Evolutionary conservation across 441 rosid species (phyloP), one percentile per base, ranked within the genome.

Genomic region (Capsella rubella): DNA sequence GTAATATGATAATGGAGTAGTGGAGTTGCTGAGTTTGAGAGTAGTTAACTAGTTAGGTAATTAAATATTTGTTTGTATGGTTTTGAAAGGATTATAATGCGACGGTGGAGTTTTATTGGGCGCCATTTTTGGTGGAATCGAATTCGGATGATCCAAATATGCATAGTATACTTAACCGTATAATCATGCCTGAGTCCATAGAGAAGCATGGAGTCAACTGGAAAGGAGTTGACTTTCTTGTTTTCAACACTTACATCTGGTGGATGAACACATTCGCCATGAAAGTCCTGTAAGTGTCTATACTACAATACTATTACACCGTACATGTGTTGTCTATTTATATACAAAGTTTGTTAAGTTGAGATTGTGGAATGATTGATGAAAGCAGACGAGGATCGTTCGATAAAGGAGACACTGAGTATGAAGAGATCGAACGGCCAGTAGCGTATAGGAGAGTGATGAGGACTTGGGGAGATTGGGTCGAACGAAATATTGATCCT

Each of bases 191-290:
- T 0, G 96, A 90, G 80, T 95, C 99, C 6, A 90, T 94, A 37
- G 59, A 87, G 1, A 86, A 87, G 77, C 97, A 95, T 45, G 97
- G 95, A 11, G 77, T 67, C 35, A 82, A 88, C 76, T 95, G 97
- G 99, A 84, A 84, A 54, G 71, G 79, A 5, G 97, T 87, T 39
- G 97, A 95, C 80, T 95, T 79, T 79, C 87, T 95, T 67, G 77
- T 95, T 27, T 95, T 95, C 78, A 95, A 95, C 77, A 87, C 99
- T 6, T 95, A 95, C 79, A 95, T 90, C 4, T 95, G 99, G 99
- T 95, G 99, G 99, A 92, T 95, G 97, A 95, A 95, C 87, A 90
- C 97, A 40, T 82, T 84, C 79, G 16, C 49, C 39, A 90, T 95
- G 91, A 95, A 92, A 90, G 86, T 92, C 71, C 69, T 95, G 99